A percentile compares a stretch with the other conserved stretches of the same genome.
Conservation (phyloP, 371 early-diverging fungal species). For the Apophysomyces sp. region DNA sequence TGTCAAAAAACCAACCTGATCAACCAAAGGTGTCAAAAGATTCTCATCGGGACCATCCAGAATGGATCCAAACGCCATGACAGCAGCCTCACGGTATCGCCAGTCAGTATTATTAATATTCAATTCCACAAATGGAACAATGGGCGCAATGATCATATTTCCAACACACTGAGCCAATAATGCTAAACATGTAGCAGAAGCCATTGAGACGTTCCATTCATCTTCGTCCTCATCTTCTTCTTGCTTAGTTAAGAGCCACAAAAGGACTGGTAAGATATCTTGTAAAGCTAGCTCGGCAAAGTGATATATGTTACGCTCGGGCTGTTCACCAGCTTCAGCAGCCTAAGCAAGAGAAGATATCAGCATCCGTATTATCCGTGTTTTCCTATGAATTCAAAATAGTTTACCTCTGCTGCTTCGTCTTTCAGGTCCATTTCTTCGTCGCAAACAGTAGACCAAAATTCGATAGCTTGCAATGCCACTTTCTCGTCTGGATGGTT, state of each 20-base stretch:
- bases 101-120: slow-evolving; percentile 86
- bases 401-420: slow-evolving; percentile 43
- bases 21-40: slow-evolving; percentile 73
- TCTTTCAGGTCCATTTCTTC: slow-evolving; percentile 79
- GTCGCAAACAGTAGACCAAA: slow-evolving; percentile 98
- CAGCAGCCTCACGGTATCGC: slow-evolving; percentile 94
- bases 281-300: slow-evolving; percentile 80
- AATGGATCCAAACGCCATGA: slow-evolving; percentile 98
- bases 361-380: background rate
- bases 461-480: slow-evolving; percentile 95
- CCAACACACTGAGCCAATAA: slow-evolving; percentile 82
- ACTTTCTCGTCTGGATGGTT: slow-evolving; percentile 73
- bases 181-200: slow-evolving; percentile 93
- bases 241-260: slow-evolving; percentile 86
- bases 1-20: slow-evolving; percentile 44
- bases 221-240: slow-evolving; percentile 98
- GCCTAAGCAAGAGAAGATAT: slow-evolving; percentile 33
- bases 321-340: slow-evolving; percentile 50
- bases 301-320: slow-evolving; percentile 58
- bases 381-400: background rate
- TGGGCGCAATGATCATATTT: slow-evolving; percentile 73
- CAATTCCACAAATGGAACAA: slow-evolving; percentile 88
- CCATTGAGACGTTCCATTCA: slow-evolving; percentile 97
- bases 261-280: slow-evolving; percentile 85
- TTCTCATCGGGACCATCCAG: slow-evolving; percentile 85